phyloP scores from a whole-genome alignment of 2,329 filamentous ascomycete genomes.

The Colletotrichum liaoningense region DNA sequence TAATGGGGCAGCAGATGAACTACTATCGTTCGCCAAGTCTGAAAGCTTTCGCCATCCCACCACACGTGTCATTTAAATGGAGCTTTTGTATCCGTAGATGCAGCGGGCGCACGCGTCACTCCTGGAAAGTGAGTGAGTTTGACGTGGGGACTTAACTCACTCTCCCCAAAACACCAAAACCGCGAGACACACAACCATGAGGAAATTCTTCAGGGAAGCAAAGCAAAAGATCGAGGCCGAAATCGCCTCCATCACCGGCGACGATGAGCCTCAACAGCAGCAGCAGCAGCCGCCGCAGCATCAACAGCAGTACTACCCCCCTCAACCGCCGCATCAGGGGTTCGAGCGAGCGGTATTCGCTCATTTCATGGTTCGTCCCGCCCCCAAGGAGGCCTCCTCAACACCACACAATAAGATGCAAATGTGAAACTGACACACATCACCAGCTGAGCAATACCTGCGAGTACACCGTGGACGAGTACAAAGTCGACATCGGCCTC shows the following conservation, averaged over 20 bases:
- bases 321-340: conserved; percentile 3
- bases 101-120: conserved; percentile 16
- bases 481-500: conserved; percentile 27
- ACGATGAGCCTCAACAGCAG: conserved; percentile 25
- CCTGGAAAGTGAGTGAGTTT: background rate
- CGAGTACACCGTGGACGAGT: conserved; percentile 29
- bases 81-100: conserved; percentile 13
- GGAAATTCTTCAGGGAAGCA: conserved; percentile 31
- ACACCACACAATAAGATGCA: background rate
- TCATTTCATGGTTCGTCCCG: conserved; percentile 28
- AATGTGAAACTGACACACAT: background rate
- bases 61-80: conserved; percentile 35
- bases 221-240: conserved; percentile 34
- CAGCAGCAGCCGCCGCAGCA: background rate
- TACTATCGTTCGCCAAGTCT: conserved; percentile 22
- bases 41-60: conserved; percentile 30
- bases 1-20: conserved; percentile 11
- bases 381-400: background rate
- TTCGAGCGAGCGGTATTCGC: conserved; percentile 29
- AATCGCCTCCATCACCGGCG: conserved; percentile 30
- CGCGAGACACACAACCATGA: conserved; percentile 16
- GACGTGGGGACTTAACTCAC: background rate
- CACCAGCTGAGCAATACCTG: conserved; percentile 30
- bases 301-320: conserved; percentile 1
- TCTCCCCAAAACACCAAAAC: background rate